Base-by-base conservation (phyloP, 768 basidiomycete species). In the Cystofilobasidium ferigula region DNA sequence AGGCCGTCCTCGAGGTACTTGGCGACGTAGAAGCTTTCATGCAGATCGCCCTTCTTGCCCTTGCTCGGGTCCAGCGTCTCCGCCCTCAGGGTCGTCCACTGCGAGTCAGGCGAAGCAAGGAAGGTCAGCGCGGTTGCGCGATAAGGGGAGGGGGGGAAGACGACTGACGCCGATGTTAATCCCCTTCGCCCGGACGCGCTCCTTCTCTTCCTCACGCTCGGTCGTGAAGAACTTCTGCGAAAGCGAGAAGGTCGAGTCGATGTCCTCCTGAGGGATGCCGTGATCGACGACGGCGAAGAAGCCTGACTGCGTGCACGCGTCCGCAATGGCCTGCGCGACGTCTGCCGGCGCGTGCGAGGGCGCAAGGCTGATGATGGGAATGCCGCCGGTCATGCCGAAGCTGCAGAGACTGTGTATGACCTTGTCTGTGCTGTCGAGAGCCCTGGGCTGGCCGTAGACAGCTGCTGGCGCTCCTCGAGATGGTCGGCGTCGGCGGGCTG, bases 1-100 rank as follows among this genome's bases (percentile, higher is more conserved):
- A 80, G 75, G n/a, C 78, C 75, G 54, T 83, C 82, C 32, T 79
- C 75, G 1, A 82, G 82, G n/a, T 77, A 76, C 65, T 84, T 82
- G 62, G 20, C n/a, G 38, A 63, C 20, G 53, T 63, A 63, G 51
- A 63, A 63, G 13, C 20, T n/a, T 51, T 63, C 57, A n/a, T 58
- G 57, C 34, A 58, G 34, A 13, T 38, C 57, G 10, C 57, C 34
- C 35, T 58, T 58, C 57, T 43, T 32, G 57, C 36, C 57, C 36
- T 36, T 13, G 57, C 20, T 6, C 24, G 57, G 57, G 35, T 58
- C 36, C n/a, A 58, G 40, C n/a, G 36, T 58, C 57, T 58, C 57
- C 28, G n/a, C 82, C 83, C 43, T 63, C 62, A 51, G 69, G 61
- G 28, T 67, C 48, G 61, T 32, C 62, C 60, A 48, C 59, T 61